Conservation (phyloP, 2,329 filamentous ascomycete species). For the Trichocomaceae sp. region DNA sequence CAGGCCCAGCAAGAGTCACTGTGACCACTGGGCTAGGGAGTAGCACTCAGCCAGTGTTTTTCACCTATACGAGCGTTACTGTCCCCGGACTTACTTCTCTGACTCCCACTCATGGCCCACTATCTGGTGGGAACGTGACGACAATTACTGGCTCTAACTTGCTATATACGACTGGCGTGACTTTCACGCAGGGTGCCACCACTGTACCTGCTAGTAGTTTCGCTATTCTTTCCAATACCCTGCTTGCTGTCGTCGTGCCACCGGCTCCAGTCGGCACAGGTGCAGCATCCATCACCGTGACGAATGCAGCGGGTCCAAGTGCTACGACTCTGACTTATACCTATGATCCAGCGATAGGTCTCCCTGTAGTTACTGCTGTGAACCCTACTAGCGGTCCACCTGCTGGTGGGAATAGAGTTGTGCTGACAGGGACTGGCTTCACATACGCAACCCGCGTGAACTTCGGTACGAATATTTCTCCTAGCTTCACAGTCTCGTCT, state of each 20-base stretch:
- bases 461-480: background rate
- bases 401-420: background rate
- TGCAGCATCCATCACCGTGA: background rate
- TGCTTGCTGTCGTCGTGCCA: background rate
- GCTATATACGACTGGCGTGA: background rate
- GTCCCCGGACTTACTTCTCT: background rate
- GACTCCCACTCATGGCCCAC: background rate
- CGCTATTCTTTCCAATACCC: background rate
- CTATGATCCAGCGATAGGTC: background rate
- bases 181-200: background rate
- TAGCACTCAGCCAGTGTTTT: slow-evolving; percentile 1
- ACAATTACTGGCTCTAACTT: slow-evolving; percentile 4
- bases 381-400: background rate
- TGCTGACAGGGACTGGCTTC: background rate
- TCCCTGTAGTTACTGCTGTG: background rate
- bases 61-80: background rate
- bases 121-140: background rate
- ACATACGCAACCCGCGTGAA: background rate
- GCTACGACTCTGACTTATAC: background rate
- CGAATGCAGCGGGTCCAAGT: slow-evolving; percentile 3
- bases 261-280: background rate
- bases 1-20: background rate
- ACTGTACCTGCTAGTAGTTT: background rate
- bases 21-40: background rate
- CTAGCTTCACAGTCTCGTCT: background rate